These are phyloP conservation scores for Mycena crocata DNA, from an alignment of 768 basidiomycete species.

Conservation along the genomic window DNA sequence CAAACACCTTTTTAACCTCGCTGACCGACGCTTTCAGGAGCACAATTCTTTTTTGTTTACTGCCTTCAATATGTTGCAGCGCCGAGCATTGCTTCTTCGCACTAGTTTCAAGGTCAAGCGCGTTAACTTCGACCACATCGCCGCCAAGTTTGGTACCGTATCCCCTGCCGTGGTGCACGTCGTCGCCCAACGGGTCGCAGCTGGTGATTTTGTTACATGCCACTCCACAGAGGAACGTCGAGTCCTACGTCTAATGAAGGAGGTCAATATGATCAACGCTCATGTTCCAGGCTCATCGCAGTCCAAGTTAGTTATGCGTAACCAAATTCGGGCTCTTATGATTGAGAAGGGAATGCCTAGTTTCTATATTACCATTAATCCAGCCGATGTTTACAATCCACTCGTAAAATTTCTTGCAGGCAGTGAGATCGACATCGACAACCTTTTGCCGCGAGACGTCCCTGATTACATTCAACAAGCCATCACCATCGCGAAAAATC, in stretches of 20 bases:
- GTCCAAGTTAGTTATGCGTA: slow-evolving; percentile 31
- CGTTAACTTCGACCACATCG: slow-evolving; percentile 29
- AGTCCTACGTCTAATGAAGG: slow-evolving; percentile 26
- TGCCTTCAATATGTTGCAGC: slow-evolving; percentile 45
- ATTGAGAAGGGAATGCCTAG: slow-evolving; percentile 34
- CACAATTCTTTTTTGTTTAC: slow-evolving; percentile 44
- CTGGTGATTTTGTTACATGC: slow-evolving; percentile 19
- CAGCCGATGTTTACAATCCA: slow-evolving; percentile 42
- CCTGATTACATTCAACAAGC: slow-evolving; percentile 2
- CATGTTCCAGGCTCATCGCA: slow-evolving; percentile 33
- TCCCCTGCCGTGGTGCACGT: slow-evolving; percentile 22
- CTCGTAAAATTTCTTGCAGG: slow-evolving; percentile 42
- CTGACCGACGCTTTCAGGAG: slow-evolving; percentile 37
- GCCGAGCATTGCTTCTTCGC: slow-evolving; percentile 32
- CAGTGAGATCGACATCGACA: slow-evolving; percentile 33
- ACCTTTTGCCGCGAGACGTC: slow-evolving; percentile 4
- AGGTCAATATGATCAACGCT: slow-evolving; percentile 12
- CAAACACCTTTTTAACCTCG: slow-evolving; percentile 34
- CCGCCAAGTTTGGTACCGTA: slow-evolving; percentile 24
- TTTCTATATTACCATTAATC: slow-evolving; percentile 47
- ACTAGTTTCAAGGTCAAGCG: slow-evolving; percentile 37
- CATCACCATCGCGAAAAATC: slow-evolving; percentile 30
- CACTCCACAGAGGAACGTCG: slow-evolving; percentile 30
- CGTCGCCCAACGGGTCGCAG: slow-evolving; percentile 21
- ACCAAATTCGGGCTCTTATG: slow-evolving; percentile 18